Conservation (phyloP, 768 basidiomycete genomes). For the Amyloporia xantha region DNA sequence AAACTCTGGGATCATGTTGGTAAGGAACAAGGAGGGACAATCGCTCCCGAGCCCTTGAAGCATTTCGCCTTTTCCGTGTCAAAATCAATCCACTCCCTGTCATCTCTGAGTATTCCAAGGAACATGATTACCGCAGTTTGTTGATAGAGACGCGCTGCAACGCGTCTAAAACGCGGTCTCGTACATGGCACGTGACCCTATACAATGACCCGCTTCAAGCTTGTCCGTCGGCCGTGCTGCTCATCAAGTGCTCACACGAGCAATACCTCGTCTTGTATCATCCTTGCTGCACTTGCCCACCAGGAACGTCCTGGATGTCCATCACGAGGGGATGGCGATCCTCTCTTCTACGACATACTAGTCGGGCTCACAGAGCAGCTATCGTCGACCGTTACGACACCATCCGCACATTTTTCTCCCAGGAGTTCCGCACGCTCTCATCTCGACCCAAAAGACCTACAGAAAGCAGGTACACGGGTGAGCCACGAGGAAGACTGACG, state of each 20-base stretch:
- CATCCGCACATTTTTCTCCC: conserved; percentile 54
- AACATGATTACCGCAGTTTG: background rate
- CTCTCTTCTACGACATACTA: conserved; percentile 11
- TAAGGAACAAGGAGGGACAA: background rate
- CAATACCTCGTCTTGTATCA: background rate
- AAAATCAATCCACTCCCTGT: no score
- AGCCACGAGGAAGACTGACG: no score
- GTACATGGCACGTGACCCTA: background rate
- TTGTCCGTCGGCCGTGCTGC: no score
- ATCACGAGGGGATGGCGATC: background rate
- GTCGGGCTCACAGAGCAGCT: conserved; percentile 16
- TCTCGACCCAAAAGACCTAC: no score
- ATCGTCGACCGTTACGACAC: conserved; percentile 49
- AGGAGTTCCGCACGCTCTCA: no score
- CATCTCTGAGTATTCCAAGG: no score
- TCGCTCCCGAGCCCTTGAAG: background rate
- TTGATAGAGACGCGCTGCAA: background rate
- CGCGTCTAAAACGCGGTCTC: background rate
- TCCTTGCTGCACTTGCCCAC: background rate
- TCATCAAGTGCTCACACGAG: background rate
- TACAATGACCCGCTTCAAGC: background rate
- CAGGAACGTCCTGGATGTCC: background rate
- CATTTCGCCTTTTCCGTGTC: no score
- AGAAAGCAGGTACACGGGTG: no score
- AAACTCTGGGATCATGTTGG: conserved; percentile 16